A percentile compares a stretch with the other conserved stretches of the same genome.
These are phyloP conservation scores for Conoideocrella luteorostrata DNA, from an alignment of 2,329 filamentous ascomycete genomes.

Conservation along the genomic window DNA sequence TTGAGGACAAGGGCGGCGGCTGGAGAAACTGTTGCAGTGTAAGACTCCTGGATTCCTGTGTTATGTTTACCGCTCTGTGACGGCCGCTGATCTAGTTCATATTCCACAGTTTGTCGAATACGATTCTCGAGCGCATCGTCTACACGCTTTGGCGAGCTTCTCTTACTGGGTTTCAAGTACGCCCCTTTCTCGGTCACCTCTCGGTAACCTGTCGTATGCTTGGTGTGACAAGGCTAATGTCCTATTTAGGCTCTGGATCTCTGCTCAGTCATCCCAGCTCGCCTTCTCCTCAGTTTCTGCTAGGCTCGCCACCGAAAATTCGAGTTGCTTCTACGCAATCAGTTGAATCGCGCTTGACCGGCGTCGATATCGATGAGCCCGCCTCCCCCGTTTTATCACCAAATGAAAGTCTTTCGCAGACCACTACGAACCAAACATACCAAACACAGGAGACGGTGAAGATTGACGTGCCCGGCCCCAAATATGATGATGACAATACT, in stretches of 20 bases:
- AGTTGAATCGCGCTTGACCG: constrained; percentile 73
- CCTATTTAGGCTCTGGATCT: constrained; percentile 33
- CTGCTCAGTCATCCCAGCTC: constrained; percentile 54
- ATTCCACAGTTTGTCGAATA: constrained; percentile 80
- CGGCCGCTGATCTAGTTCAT: constrained; percentile 17
- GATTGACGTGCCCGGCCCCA: constrained; percentile 80
- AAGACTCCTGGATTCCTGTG: too few species aligned
- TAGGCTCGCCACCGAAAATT: constrained; percentile 67
- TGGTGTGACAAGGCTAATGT: not conserved
- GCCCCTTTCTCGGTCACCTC: too few species aligned
- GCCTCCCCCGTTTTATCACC: constrained; percentile 41
- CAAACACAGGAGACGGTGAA: constrained; percentile 54
- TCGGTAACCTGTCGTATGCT: too few species aligned
- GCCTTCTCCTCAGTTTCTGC: constrained; percentile 65
- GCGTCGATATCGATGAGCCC: constrained; percentile 59
- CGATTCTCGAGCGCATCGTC: constrained; percentile 81
- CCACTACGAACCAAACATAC: constrained; percentile 16
- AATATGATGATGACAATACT: constrained; percentile 78
- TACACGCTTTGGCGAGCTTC: constrained; percentile 86
- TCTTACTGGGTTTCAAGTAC: constrained; percentile 89
- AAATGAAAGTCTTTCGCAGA: constrained; percentile 28
- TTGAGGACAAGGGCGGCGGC: constrained; percentile 79
- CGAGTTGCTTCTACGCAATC: constrained; percentile 84
- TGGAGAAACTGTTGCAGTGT: constrained; percentile 96
- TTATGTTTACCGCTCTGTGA: too few species aligned